Base-by-base conservation (phyloP, 192 early-diverging fungal species). In the Linnemannia zychae region DNA sequence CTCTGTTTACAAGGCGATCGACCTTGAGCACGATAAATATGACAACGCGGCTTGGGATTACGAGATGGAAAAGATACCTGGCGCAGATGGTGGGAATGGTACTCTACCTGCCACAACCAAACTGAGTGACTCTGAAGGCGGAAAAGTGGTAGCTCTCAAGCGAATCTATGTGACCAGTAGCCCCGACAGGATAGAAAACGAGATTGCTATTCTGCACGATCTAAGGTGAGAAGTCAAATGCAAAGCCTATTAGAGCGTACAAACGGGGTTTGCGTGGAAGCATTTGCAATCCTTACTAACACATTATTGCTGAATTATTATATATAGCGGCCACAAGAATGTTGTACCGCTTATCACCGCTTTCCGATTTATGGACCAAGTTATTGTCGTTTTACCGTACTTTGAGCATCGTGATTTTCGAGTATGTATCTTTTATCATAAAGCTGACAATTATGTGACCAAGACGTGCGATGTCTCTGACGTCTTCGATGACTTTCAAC, bases 1-100 rank as follows among this genome's bases (percentile, higher is more conserved):
- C 79, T 93, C 94, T 0, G 98, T 99, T 4, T 99, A 98, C 88
- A 97, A 95, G 80, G 97, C 97, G 4, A 78, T 96, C 18, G 97
- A 99, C 76, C 78, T 95, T 15, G 85, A 92, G 40, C 92, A 97
- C 77, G 88, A 93, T 12, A 71, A 82, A 16, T 96, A 95, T 80
- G 92, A 96, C 63, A 97, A 98, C 80, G 75, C 84, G 46, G 78
- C 84, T 37, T 95, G 94, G 93, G 91, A 91, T 22, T 86, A 89
- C 80, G 87, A 86, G 9, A 87, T 88, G 52, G 70, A 80, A 20
- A 76, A 74, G 37, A 72, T 71, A 36, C 52, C 81, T 1, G 52
- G 31, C 81, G 73, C 73, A 17, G 52, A 84, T 33, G 33, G 49
- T 13, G 28, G 5, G 24, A 38, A 33, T 22, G 76, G 36, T 2